Percentiles rank a stretch among this genome's conserved stretches.
Conservation (phyloP, 495 filamentous ascomycete genomes). For the Penicilliopsis zonata region DNA sequence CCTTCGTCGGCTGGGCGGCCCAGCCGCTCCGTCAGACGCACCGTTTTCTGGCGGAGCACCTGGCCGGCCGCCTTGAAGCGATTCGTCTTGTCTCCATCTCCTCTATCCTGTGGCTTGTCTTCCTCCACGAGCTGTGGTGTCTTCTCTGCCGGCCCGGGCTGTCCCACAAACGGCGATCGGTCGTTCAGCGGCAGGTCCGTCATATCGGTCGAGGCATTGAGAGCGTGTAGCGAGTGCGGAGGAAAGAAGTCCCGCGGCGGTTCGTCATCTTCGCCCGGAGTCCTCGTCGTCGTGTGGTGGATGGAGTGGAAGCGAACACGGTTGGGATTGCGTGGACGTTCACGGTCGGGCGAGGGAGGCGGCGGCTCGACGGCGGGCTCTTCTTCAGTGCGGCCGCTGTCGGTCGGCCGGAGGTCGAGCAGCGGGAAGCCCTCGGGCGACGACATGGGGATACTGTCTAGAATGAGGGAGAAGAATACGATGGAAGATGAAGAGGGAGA, state of each 20-base stretch:
- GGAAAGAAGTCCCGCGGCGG: background rate
- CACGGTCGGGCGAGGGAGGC: background rate
- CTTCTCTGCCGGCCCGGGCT: background rate
- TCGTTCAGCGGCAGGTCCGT: background rate
- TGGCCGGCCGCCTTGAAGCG: constrained; percentile 23
- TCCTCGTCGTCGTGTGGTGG: too few relatives aligned
- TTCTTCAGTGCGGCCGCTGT: background rate
- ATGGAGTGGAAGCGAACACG: constrained; percentile 1
- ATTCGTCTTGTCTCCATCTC: constrained; percentile 2
- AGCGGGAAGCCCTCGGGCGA: too few relatives aligned
- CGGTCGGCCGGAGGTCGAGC: too few relatives aligned
- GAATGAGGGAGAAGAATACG: too few relatives aligned
- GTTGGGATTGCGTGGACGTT: background rate
- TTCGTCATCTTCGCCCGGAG: background rate
- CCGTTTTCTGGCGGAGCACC: constrained; percentile 24
- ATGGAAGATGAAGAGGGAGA: too few relatives aligned
- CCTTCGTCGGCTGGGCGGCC: constrained; percentile 28
- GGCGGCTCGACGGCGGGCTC: background rate
- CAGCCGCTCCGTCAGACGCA: constrained; percentile 20
- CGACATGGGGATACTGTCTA: too few relatives aligned
- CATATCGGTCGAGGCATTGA: background rate
- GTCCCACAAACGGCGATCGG: background rate
- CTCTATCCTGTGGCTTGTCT: background rate
- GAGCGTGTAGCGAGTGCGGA: background rate
- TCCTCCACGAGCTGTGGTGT: background rate